Base-by-base conservation (phyloP, 192 early-diverging fungal genomes). In the Umbelopsis sp. region DNA sequence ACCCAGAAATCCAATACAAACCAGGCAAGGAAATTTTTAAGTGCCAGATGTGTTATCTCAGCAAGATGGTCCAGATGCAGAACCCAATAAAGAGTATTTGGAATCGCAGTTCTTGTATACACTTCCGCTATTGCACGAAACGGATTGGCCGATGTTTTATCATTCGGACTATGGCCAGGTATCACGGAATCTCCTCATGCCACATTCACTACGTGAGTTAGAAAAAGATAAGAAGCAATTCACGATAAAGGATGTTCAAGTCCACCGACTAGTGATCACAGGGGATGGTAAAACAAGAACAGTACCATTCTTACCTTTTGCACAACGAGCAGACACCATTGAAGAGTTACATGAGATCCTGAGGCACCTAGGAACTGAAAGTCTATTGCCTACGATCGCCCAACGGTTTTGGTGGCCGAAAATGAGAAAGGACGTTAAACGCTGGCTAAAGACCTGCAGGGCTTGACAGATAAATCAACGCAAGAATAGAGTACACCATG, bases 351-450 rank as follows among this genome's bases (percentile, higher is more conserved):
- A 71, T 36, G 34, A 59, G 22, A 1, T 36, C 3, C 26, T 71
- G 44, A 53, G 53, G 0, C 69, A 71, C 34, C 24, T 38, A 22
- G 24, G 41, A 8, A 20, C 14, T 0, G 25, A 45, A 44, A 56
- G 38, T 6, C 38, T 71, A 26, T 3, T 71, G 20, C 34, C 38
- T 26, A 41, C 6, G 6, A 17, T 3, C n/a, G n/a, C n/a, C n/a
- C n/a, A 51, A 31, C 52, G 69, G 0, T 59, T 44, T 45, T 71
- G 69, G 69, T 71, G 69, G 69, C 69, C n/a, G 0, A 45, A 29
- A 0, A 26, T 71, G 24, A 11, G 51, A 24, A 38, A 29, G 1
- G 69, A 71, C 20, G 5, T 71, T 26, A 11, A 59, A 44, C 38
- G 45, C 11, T 71, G 69, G 69, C 54, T 71, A n/a, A 44, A 16